phyloP scores from a whole-genome alignment of 306 rosid species.

The Vachellia collinsii region DNA sequence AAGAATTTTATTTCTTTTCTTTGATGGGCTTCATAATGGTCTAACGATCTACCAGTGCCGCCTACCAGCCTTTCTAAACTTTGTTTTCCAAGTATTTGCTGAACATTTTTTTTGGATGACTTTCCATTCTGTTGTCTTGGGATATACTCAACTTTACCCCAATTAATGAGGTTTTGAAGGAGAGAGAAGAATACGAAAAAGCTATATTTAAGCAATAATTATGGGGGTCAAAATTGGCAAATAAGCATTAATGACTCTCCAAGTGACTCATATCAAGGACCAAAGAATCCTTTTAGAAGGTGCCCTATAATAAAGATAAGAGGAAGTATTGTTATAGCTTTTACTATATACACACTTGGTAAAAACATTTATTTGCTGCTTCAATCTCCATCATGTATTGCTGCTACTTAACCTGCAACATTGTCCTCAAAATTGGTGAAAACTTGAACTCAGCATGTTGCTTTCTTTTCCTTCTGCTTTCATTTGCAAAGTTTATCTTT shows the following conservation, averaged over 20 bases:
- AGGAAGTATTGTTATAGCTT: too few relatives aligned
- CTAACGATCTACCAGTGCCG: too few relatives aligned
- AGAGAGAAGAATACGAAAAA: too few relatives aligned
- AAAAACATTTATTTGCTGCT: not conserved
- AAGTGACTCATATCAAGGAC: too few relatives aligned
- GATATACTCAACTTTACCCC: too few relatives aligned
- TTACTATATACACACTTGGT: not conserved
- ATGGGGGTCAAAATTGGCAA: too few relatives aligned
- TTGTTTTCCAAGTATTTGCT: too few relatives aligned
- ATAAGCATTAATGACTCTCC: too few relatives aligned
- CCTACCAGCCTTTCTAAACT: not conserved
- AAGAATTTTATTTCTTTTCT: not conserved
- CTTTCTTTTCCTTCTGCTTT: constrained; percentile 24
- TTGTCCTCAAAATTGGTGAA: constrained; percentile 1
- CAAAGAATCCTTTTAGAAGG: too few relatives aligned
- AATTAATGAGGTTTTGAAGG: too few relatives aligned
- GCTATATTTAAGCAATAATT: too few relatives aligned
- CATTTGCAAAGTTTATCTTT: not conserved
- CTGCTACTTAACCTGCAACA: not conserved
- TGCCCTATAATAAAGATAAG: too few relatives aligned
- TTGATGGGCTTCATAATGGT: not conserved
- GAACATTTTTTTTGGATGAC: not conserved
- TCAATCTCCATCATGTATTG: not conserved
- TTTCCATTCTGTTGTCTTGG: not conserved
- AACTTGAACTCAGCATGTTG: constrained; percentile 2